phyloP scores from a whole-genome alignment of 768 basidiomycete species.

The Filobasidium wieringae region DNA sequence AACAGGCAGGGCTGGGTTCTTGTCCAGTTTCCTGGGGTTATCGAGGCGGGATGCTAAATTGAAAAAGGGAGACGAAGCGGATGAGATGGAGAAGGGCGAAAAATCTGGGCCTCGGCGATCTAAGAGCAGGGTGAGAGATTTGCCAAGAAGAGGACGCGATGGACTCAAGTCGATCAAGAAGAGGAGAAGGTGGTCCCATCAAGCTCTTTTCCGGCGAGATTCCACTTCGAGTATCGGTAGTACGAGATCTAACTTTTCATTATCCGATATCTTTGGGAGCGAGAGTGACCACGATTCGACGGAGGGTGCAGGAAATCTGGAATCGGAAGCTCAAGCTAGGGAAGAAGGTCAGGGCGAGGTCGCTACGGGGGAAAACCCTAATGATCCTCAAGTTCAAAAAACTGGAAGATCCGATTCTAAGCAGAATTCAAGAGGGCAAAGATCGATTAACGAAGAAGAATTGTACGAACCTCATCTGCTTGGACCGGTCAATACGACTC shows the following conservation, averaged over 20 bases:
- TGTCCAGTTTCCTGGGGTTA: not conserved
- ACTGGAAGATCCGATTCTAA: not conserved
- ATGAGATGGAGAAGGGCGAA: not conserved
- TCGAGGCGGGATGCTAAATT: not conserved
- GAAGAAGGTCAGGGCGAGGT: not conserved
- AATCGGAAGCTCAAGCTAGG: not conserved
- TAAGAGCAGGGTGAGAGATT: not conserved
- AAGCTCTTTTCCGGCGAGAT: not conserved
- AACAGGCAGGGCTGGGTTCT: not conserved
- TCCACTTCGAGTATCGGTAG: not conserved
- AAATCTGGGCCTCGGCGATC: not conserved
- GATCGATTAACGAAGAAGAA: not conserved
- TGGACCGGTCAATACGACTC: not conserved
- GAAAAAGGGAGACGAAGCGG: not conserved
- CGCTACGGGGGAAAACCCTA: not conserved
- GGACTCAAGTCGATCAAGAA: not conserved
- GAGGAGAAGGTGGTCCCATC: not conserved
- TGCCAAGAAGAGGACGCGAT: not conserved
- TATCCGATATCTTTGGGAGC: not conserved
- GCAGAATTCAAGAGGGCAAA: not conserved
- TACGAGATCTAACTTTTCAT: not conserved
- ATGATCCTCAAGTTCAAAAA: not conserved
- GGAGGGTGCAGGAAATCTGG: not conserved
- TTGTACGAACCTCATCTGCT: not conserved
- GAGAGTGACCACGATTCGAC: not conserved